Percentiles rank a stretch among this genome's conserved stretches.
Conservation (phyloP, 306 rosid genomes). For the Pueraria montana region DNA sequence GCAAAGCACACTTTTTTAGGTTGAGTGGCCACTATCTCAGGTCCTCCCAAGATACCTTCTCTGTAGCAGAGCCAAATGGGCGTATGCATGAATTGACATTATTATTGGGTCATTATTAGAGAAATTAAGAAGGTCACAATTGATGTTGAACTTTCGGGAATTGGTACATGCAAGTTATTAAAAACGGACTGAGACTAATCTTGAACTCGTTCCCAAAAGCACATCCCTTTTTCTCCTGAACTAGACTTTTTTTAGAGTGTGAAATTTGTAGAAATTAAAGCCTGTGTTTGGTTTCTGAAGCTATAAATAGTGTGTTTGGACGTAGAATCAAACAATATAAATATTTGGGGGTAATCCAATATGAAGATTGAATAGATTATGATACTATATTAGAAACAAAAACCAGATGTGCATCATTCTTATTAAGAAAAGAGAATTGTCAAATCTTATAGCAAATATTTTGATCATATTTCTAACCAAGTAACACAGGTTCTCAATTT, state of each 20-base stretch:
- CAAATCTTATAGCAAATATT: neutral
- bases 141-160: slow-evolving; percentile 9
- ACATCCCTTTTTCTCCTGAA: neutral
- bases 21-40: slow-evolving; percentile 36
- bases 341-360: neutral
- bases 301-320: neutral
- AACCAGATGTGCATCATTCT: neutral
- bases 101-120: neutral
- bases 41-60: slow-evolving; percentile 2
- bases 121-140: neutral
- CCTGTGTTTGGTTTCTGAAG: neutral
- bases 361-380: neutral
- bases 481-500: neutral
- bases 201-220: neutral
- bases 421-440: neutral
- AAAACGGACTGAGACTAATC: neutral
- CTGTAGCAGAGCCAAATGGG: neutral
- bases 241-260: neutral
- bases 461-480: neutral
- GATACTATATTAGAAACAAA: neutral
- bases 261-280: neutral
- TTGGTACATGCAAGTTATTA: slow-evolving; percentile 11
- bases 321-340: neutral
- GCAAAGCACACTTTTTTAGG: neutral
- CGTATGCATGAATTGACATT: slow-evolving; percentile 16